Evolutionary conservation across 495 filamentous ascomycete genomes (phyloP).

Genomic region (Hypomontagnella monticulosa): DNA sequence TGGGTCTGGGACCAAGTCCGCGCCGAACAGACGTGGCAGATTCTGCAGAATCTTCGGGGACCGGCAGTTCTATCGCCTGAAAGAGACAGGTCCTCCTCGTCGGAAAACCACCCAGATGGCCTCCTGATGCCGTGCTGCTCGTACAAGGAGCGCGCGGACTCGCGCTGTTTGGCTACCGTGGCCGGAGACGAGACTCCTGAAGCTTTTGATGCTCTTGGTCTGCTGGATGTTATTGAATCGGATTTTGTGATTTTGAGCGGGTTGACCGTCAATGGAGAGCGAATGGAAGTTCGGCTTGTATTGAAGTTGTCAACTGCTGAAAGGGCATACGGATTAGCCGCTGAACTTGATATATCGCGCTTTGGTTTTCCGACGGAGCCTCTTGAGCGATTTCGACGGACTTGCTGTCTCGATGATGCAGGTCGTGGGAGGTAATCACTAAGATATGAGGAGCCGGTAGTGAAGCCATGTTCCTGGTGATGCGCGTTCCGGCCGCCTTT

Average conservation of each 20-base stretch:
- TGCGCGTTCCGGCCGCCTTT: constrained; percentile 13
- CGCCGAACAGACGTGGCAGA: constrained; percentile 53
- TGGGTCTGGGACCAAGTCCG: constrained; percentile 45
- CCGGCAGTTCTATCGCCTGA: constrained; percentile 45
- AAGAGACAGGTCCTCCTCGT: constrained; percentile 47
- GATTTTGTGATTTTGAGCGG: constrained; percentile 1
- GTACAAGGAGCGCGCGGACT: constrained; percentile 48
- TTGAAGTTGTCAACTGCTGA: constrained; percentile 1
- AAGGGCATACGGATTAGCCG: constrained; percentile 9
- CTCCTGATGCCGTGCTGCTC: constrained; percentile 47
- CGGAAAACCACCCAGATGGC: constrained; percentile 54
- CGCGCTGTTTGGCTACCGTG: constrained; percentile 31
- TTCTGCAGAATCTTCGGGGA: constrained; percentile 38
- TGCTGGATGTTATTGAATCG: constrained; percentile 10
- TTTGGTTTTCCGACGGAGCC: constrained; percentile 1
- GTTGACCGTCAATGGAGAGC: not conserved
- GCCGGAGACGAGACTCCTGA: constrained; percentile 17
- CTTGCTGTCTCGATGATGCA: constrained; percentile 5
- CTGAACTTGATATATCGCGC: constrained; percentile 1
- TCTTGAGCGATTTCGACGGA: constrained; percentile 20
- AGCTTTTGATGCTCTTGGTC: constrained; percentile 9
- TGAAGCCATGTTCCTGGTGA: constrained; percentile 9
- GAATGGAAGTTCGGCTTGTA: not conserved
- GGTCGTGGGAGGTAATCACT: not conserved
- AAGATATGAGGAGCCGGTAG: constrained; percentile 2